Base-by-base conservation (phyloP, 148 eudicot species). In the Arbutus unedo region DNA sequence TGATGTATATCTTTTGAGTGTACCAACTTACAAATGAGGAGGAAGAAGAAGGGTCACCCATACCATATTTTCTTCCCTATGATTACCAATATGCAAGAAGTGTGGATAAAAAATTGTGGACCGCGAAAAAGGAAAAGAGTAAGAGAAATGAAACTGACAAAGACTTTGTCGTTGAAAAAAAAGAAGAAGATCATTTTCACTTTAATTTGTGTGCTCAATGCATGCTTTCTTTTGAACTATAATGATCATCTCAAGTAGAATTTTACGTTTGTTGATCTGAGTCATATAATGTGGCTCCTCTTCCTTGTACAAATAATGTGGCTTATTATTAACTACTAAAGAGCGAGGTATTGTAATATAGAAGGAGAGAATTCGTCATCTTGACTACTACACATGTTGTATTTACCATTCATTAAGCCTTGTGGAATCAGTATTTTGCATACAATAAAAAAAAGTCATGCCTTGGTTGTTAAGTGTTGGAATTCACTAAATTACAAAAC, bases 61-160 rank as follows among this genome's bases (percentile, higher is more conserved):
- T 89, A 88, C 83, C 85, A 86, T 0, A 86, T 51, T 70, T 89
- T 89, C 81, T 89, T 86, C 62, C 83, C 82, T 18, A 48, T 89
- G n/a, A 86, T 86, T 2, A 77, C 79, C 44, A 83, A 83, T 54
- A 76, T 84, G 74, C 83, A 38, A 18, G 81, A 78, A 41, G 86
- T 82, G 19, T 83, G 85, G 5, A 31, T 31, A 31, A 31, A 31
- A 31, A 31, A 25, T 9, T 8, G 2, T 53, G 68, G 8, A 55
- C 9, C 38, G 21, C 48, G 3, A 25, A 60, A 53, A 85, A 5
- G 60, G 44, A 1, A 41, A 21, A 21, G 38, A 31, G 38, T 31
- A 31, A 50, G 56, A 53, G 60, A 75, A 16, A 8, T 45, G 56
- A 68, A 66, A n/a, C 18, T 81, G 47, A 60, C 11, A 2, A 79